Base-by-base conservation (phyloP, 2,329 filamentous ascomycete genomes). In the Claviceps sp. region DNA sequence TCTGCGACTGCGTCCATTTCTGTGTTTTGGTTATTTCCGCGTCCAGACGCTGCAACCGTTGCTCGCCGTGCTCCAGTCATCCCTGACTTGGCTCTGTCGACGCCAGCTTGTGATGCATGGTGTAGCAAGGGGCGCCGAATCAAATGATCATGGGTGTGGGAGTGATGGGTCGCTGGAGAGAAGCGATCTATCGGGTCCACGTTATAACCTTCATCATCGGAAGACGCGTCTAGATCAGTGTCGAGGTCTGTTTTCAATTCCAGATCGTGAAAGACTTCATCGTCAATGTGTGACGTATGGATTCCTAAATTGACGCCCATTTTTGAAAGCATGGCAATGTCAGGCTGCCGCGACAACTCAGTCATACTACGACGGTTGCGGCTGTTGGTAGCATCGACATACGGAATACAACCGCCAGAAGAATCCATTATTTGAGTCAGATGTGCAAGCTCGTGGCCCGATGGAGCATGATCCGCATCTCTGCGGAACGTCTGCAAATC, bases 301-400 rank as follows among this genome's bases (percentile, higher is more conserved):
- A 91, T 90, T 1, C 84, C 84, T 55, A 88, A 73, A 57, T 73
- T 86, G 22, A 87, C 74, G 3, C 82, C 82, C 47, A 86, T 67
- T 65, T 77, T 74, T 57, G 70, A 65, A 18, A 79, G 62, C 16
- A 68, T 66, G 4, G 72, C 71, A 22, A 79, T 72, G 0, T 71
- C 82, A 1, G 80, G 78, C 52, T 76, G 80, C 54, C 75, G 77
- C 1, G 87, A 74, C 40, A 88, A 71, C 24, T 82, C 79, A 26
- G 77, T 73, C 55, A 82, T 72, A 50, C 81, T 76, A 11, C 70
- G 62, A 14, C 70, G 70, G 2, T 70, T 65, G 14, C 61, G 59
- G 0, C 62, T 59, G 26, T 56, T 57, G 18, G 56, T 40, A 7
- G 18, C 37, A 18, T 65, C 62, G 30, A 65, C 65, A 48, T 73